These are phyloP conservation scores for Ochetophila trinervis DNA, from an alignment of 306 rosid species.

Conservation along the genomic window DNA sequence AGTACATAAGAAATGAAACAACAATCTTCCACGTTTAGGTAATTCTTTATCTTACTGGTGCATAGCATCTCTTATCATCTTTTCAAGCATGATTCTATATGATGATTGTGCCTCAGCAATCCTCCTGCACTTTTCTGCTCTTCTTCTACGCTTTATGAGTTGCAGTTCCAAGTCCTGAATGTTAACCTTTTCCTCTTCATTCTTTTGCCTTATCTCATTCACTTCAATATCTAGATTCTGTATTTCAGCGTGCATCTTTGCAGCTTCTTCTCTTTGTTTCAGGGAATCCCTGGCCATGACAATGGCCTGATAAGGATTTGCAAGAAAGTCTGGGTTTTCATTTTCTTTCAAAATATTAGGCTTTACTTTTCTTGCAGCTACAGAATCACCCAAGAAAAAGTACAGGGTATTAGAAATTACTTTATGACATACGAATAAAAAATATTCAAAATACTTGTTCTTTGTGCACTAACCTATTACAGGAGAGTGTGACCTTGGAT, in stretches of 20 bases:
- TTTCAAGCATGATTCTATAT: constrained; percentile 76
- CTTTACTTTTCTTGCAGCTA: constrained; percentile 52
- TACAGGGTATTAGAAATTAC: constrained; percentile 1
- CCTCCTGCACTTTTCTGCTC: constrained; percentile 82
- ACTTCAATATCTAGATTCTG: constrained; percentile 70
- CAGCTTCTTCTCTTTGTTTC: constrained; percentile 75
- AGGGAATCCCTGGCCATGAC: constrained; percentile 85
- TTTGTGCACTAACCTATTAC: constrained; percentile 56
- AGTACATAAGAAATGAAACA: neutral
- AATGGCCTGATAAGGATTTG: constrained; percentile 78
- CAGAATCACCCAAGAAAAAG: neutral
- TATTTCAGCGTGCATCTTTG: constrained; percentile 65
- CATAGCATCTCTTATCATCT: constrained; percentile 96
- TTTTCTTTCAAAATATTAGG: constrained; percentile 59
- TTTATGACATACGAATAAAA: neutral
- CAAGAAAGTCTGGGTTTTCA: constrained; percentile 55
- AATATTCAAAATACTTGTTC: neutral
- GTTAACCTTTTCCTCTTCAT: constrained; percentile 71
- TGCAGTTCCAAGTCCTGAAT: constrained; percentile 75
- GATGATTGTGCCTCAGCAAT: constrained; percentile 92
- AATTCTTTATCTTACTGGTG: constrained; percentile 70
- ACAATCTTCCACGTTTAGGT: neutral
- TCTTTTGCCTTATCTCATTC: constrained; percentile 57
- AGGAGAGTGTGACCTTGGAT: constrained; percentile 55
- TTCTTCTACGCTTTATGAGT: constrained; percentile 66